Conservation (phyloP, 73 alveolate genomes). For the Symbiodinium pilosum region DNA sequence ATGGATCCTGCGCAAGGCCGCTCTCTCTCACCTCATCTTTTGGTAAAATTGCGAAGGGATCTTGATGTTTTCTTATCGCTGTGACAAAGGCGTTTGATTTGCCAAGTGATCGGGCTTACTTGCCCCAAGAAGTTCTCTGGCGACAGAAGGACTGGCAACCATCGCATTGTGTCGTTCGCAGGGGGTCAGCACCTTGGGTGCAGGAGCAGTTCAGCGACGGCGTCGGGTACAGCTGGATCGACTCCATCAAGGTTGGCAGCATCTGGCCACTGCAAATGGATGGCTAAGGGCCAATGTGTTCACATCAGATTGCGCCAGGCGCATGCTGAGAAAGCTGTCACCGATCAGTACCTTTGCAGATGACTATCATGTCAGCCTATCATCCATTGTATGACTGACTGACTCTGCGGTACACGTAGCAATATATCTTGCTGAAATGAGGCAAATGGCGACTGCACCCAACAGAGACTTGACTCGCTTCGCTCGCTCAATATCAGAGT, state of each 20-base stretch:
- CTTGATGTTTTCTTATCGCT: too few relatives aligned
- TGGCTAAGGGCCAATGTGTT: neutral
- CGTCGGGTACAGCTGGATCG: slow-evolving; percentile 98
- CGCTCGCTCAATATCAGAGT: too few relatives aligned
- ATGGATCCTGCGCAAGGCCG: slow-evolving; percentile 79
- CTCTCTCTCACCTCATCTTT: too few relatives aligned
- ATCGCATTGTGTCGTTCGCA: neutral
- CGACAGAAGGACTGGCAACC: slow-evolving; percentile 96
- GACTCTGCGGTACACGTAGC: too few relatives aligned
- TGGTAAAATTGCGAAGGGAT: too few relatives aligned
- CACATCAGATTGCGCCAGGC: slow-evolving; percentile 1
- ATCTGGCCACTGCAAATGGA: too few relatives aligned
- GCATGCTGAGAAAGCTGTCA: slow-evolving; percentile 63
- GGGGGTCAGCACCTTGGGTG: neutral
- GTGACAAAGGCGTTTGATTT: slow-evolving; percentile 96
- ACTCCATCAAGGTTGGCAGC: slow-evolving; percentile 95
- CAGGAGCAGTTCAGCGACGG: slow-evolving; percentile 98
- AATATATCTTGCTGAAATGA: neutral
- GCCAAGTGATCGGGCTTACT: slow-evolving; percentile 96
- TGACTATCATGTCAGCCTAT: too few relatives aligned
- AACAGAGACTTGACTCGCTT: neutral
- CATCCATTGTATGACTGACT: too few relatives aligned
- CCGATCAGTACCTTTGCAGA: slow-evolving; percentile 53
- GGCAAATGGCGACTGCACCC: slow-evolving; percentile 58
- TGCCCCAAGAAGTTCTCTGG: slow-evolving; percentile 97